Conservation (phyloP, 495 filamentous ascomycete species). For the Hypoxylon subgilvum region DNA sequence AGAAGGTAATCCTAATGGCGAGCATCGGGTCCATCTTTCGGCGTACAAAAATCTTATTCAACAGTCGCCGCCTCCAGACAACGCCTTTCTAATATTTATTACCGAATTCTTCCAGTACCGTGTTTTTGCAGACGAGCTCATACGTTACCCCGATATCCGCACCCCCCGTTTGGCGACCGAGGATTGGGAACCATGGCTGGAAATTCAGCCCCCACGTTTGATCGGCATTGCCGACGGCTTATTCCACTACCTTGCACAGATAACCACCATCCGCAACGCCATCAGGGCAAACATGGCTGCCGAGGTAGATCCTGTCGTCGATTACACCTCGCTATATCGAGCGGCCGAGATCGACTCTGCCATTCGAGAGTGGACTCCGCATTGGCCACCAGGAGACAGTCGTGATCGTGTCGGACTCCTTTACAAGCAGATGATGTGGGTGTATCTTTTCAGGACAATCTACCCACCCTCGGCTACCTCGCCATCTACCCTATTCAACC, state of each 20-base stretch:
- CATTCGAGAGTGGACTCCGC: slow-evolving; percentile 76
- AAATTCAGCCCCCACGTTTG: slow-evolving; percentile 78
- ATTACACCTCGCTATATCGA: slow-evolving; percentile 75
- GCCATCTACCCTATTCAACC: slow-evolving; percentile 34
- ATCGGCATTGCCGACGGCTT: slow-evolving; percentile 88
- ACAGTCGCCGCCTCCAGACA: slow-evolving; percentile 62
- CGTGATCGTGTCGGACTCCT: slow-evolving; percentile 79
- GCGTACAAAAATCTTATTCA: slow-evolving; percentile 75
- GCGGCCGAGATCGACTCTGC: slow-evolving; percentile 78
- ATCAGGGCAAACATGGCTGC: slow-evolving; percentile 71
- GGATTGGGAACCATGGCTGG: slow-evolving; percentile 69
- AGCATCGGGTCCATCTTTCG: slow-evolving; percentile 81
- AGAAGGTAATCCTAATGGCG: slow-evolving; percentile 75
- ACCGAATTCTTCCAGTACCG: slow-evolving; percentile 94
- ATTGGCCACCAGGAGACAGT: slow-evolving; percentile 70
- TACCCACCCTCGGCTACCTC: slow-evolving; percentile 60
- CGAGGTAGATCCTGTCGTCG: slow-evolving; percentile 71
- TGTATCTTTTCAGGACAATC: slow-evolving; percentile 86
- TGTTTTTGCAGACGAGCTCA: slow-evolving; percentile 80
- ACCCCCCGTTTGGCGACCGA: slow-evolving; percentile 59
- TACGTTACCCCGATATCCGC: slow-evolving; percentile 65
- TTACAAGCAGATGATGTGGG: slow-evolving; percentile 89
- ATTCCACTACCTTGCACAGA: slow-evolving; percentile 79
- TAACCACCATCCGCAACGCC: slow-evolving; percentile 76
- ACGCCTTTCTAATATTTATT: slow-evolving; percentile 78